phyloP scores from a whole-genome alignment of 2,329 filamentous ascomycete genomes.

The Fusarium sp. region DNA sequence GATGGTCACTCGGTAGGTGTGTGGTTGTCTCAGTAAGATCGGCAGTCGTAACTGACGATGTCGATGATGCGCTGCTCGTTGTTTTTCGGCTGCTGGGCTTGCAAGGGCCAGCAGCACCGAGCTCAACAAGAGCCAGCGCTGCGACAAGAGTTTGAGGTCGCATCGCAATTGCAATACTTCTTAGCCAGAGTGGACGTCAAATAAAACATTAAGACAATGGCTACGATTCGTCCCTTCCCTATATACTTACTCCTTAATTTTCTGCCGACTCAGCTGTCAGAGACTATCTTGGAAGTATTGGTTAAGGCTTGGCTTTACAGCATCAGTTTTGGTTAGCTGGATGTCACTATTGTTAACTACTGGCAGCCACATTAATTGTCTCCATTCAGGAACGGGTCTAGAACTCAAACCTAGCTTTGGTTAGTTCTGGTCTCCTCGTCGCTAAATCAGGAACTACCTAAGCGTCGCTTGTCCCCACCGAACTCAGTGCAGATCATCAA shows the following conservation, averaged over 20 bases:
- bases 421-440: background rate
- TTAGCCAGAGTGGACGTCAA: rapidly evolving
- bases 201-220: background rate
- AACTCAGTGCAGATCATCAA: too few species aligned
- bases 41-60: background rate
- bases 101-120: background rate
- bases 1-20: too few species aligned
- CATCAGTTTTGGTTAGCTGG: background rate
- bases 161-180: background rate
- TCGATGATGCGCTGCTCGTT: background rate
- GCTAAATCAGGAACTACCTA: too few species aligned
- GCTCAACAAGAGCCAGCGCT: background rate
- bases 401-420: background rate
- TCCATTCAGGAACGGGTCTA: background rate
- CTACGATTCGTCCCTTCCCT: background rate
- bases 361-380: background rate
- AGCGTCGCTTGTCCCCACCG: too few species aligned
- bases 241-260: background rate
- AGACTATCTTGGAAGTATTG: background rate
- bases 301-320: background rate
- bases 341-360: conserved; percentile 4
- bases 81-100: background rate
- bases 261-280: background rate
- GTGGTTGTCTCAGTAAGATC: background rate
- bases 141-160: background rate